Conservation (phyloP, 352 stramenopile genomes). For the Globisporangium echinulatum region DNA sequence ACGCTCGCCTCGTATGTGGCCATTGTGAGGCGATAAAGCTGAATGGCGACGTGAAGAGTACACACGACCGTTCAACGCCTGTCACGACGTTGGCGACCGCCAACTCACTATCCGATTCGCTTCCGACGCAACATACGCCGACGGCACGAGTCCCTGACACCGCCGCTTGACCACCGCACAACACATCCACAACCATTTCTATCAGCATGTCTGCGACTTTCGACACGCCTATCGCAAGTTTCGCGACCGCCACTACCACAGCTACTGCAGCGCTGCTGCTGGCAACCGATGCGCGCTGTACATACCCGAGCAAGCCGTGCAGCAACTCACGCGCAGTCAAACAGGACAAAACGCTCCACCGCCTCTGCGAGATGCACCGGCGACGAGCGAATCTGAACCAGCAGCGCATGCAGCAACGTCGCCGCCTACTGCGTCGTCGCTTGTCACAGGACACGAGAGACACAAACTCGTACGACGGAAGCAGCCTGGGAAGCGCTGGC, state of each 20-base stretch:
- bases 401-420: slow-evolving; percentile 19
- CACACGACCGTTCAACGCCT: too few species aligned
- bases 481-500: neutral
- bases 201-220: neutral
- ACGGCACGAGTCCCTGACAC: too few species aligned
- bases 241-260: neutral
- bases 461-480: too few species aligned
- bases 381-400: slow-evolving; percentile 49
- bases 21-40: too few species aligned
- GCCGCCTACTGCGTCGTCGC: neutral
- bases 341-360: slow-evolving; percentile 37
- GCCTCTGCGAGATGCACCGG: slow-evolving; percentile 47
- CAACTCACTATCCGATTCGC: too few species aligned
- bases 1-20: neutral
- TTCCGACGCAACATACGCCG: too few species aligned
- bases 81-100: too few species aligned
- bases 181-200: neutral
- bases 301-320: slow-evolving; percentile 47
- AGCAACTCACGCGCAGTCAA: slow-evolving; percentile 33
- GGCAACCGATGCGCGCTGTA: slow-evolving; percentile 19
- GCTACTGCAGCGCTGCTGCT: neutral
- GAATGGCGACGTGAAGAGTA: too few species aligned
- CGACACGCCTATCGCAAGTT: neutral
- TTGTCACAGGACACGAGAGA: neutral
- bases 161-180: too few species aligned